Conservation (phyloP, 2,329 filamentous ascomycete genomes). For the Penicillium crustosum region DNA sequence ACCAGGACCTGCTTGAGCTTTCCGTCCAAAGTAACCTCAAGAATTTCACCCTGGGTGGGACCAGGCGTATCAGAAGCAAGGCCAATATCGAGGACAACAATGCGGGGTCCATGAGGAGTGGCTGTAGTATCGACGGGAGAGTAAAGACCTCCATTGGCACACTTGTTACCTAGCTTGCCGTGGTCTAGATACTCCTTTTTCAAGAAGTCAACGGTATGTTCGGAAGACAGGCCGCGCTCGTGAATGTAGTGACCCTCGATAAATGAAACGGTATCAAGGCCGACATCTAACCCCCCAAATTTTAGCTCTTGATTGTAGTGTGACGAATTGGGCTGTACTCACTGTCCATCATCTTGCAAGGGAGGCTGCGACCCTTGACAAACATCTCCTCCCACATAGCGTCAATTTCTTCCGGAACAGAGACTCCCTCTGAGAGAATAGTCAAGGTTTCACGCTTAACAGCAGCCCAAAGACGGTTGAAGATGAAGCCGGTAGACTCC, state of each 20-base stretch:
- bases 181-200: conserved; percentile 47
- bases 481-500: conserved; percentile 55
- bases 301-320: background rate
- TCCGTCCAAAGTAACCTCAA: conserved; percentile 1
- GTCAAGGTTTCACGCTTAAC: conserved; percentile 55
- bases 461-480: conserved; percentile 59
- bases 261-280: conserved; percentile 54
- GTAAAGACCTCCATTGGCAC: conserved; percentile 44
- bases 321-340: conserved; percentile 1
- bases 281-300: conserved; percentile 37
- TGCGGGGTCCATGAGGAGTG: conserved; percentile 20
- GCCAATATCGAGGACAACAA: conserved; percentile 15
- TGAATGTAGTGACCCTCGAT: conserved; percentile 56
- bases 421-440: conserved; percentile 53
- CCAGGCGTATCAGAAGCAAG: conserved; percentile 1
- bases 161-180: conserved; percentile 51
- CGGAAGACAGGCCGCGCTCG: conserved; percentile 47
- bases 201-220: conserved; percentile 49
- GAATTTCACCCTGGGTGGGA: conserved; percentile 18
- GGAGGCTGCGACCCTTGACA: conserved; percentile 28
- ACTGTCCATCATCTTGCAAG: conserved; percentile 50
- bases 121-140: conserved; percentile 21
- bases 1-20: background rate
- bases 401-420: conserved; percentile 52
- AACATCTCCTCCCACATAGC: conserved; percentile 48